Percentiles rank a stretch among this genome's conserved stretches.
These are phyloP conservation scores for Spinellus fusiger DNA, from an alignment of 192 early-diverging fungal genomes.

Conservation along the genomic window DNA sequence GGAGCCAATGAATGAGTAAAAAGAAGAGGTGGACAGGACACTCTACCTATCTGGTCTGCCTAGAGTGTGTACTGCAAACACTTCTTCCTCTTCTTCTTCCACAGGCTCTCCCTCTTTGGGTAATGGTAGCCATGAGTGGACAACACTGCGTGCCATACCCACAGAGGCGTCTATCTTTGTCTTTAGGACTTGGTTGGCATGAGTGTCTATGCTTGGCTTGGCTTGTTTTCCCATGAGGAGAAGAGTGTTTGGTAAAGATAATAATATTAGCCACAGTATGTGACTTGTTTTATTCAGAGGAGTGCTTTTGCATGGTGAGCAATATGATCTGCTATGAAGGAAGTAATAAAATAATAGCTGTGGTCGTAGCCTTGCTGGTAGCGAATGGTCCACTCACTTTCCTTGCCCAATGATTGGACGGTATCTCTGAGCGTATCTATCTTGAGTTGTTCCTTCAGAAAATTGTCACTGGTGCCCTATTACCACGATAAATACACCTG, in stretches of 20 bases:
- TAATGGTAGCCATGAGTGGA: constrained; percentile 44
- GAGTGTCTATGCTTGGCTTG: constrained; percentile 32
- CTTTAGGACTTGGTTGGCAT: constrained; percentile 35
- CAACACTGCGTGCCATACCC: constrained; percentile 33
- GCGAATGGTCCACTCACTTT: constrained; percentile 49
- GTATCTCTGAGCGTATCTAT: constrained; percentile 51
- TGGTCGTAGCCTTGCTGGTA: constrained; percentile 84
- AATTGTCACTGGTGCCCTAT: constrained; percentile 71
- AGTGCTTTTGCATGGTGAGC: constrained; percentile 62
- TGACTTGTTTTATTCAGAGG: too few species aligned
- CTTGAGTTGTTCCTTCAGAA: constrained; percentile 63
- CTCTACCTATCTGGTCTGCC: constrained; percentile 35
- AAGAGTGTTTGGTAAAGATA: too few species aligned
- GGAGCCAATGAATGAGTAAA: neutral
- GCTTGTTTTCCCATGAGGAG: constrained; percentile 1
- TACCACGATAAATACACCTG: constrained; percentile 20
- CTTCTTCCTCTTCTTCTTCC: constrained; percentile 28
- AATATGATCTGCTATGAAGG: constrained; percentile 75
- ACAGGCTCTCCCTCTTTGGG: constrained; percentile 28
- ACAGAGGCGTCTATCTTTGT: constrained; percentile 51
- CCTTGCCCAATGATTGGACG: constrained; percentile 32
- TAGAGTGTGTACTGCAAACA: constrained; percentile 11
- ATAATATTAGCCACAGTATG: too few species aligned
- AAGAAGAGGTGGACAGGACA: neutral
- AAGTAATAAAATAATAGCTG: constrained; percentile 78